Evolutionary conservation across 257 asterid species (phyloP).

Genomic region (Solanum pinnatisectum): DNA sequence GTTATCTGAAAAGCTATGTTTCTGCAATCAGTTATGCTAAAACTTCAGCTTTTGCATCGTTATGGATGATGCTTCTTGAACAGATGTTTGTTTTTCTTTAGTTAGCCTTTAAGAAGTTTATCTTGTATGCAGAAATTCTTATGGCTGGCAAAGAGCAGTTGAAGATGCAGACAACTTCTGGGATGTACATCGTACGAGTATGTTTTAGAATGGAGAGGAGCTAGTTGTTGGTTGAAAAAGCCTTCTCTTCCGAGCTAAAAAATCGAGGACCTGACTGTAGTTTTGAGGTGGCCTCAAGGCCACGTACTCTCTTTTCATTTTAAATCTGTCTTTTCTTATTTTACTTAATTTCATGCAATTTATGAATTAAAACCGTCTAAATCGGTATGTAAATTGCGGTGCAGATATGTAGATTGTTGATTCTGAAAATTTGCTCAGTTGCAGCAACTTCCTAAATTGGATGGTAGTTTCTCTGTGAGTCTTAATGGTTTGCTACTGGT

Average conservation of each 20-base stretch:
- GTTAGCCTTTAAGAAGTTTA: neutral
- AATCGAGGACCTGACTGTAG: conserved; percentile 4
- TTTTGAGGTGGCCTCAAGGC: conserved; percentile 27
- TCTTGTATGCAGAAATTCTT: neutral
- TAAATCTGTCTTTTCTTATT: neutral
- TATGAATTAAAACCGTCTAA: conserved; percentile 39
- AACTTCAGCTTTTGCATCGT: neutral
- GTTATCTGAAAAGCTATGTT: neutral
- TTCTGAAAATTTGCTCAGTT: neutral
- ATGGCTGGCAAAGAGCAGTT: neutral
- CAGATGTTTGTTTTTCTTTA: neutral
- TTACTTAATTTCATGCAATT: conserved; percentile 15
- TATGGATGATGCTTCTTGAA: neutral
- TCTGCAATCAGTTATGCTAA: neutral
- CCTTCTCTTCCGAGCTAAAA: conserved; percentile 13
- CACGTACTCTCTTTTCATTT: neutral
- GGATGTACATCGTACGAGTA: neutral
- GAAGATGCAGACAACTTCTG: neutral
- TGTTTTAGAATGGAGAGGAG: neutral
- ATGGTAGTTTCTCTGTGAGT: neutral
- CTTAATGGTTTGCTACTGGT: neutral
- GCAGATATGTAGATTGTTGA: conserved; percentile 27
- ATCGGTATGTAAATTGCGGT: conserved; percentile 36
- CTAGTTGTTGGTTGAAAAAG: neutral
- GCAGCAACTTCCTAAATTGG: conserved; percentile 5